A percentile compares a stretch with the other conserved stretches of the same genome.
Conservation (phyloP, 2,329 filamentous ascomycete genomes). For the Trichoderma simmonsii region DNA sequence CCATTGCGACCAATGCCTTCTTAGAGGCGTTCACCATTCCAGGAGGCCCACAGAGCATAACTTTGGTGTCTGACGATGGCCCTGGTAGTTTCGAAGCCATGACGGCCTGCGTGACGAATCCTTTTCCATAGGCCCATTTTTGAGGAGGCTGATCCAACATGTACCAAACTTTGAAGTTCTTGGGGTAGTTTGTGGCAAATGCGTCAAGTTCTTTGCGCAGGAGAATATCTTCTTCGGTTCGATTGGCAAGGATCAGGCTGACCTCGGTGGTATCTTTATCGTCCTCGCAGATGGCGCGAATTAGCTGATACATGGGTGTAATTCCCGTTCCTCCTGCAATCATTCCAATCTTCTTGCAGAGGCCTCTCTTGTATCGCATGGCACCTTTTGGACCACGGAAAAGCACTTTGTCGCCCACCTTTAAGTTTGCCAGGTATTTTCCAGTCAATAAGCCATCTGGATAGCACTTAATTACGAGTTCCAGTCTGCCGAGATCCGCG, state of each 20-base stretch:
- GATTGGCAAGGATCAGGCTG: constrained; percentile 58
- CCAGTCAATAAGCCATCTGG: constrained; percentile 48
- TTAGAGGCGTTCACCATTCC: constrained; percentile 58
- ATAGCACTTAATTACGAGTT: constrained; percentile 52
- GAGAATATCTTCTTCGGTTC: constrained; percentile 57
- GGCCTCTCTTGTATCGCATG: constrained; percentile 48
- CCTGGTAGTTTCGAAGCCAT: constrained; percentile 48
- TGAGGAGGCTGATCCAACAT: constrained; percentile 47
- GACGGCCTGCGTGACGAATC: constrained; percentile 50
- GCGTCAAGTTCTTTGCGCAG: constrained; percentile 53
- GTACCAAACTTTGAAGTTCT: constrained; percentile 55
- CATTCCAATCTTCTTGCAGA: constrained; percentile 28
- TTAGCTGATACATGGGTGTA: constrained; percentile 48
- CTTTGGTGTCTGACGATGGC: constrained; percentile 45
- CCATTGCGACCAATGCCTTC: constrained; percentile 45
- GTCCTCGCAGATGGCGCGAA: constrained; percentile 61
- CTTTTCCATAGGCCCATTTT: constrained; percentile 46
- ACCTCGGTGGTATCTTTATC: constrained; percentile 55
- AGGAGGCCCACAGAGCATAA: constrained; percentile 60
- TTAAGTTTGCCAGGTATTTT: constrained; percentile 45
- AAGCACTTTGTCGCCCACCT: constrained; percentile 48
- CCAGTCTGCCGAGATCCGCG: constrained; percentile 44
- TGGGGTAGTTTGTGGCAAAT: constrained; percentile 36
- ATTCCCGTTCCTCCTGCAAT: constrained; percentile 38
- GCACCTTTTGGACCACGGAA: constrained; percentile 56